Conservation (phyloP, 2,329 filamentous ascomycete species). For the Ophiosphaerella korrae region DNA sequence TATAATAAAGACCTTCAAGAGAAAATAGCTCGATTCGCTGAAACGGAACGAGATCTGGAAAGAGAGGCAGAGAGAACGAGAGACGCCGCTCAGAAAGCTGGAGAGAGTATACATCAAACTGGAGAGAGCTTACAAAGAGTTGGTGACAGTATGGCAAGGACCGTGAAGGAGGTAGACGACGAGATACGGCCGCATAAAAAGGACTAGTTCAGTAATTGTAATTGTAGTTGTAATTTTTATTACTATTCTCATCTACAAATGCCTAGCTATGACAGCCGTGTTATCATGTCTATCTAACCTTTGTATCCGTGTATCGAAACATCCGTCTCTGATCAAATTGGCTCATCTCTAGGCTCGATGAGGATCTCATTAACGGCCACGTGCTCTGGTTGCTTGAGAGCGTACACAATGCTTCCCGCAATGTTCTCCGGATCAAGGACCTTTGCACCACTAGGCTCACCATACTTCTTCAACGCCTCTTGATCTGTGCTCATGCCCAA, state of each 20-base stretch:
- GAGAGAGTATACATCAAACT: constrained; percentile 10
- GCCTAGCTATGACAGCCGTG: background rate
- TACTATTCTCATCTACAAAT: background rate
- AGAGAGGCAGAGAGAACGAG: constrained; percentile 6
- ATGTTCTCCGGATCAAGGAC: constrained; percentile 76
- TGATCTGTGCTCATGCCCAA: constrained; percentile 75
- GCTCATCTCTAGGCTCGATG: constrained; percentile 56
- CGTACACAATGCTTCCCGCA: constrained; percentile 74
- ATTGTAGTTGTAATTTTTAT: no score
- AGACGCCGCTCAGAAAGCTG: constrained; percentile 7
- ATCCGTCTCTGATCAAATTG: constrained; percentile 24
- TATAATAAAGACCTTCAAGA: constrained; percentile 8
- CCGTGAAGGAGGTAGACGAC: constrained; percentile 15
- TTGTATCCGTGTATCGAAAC: background rate
- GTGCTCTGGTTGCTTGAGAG: constrained; percentile 73
- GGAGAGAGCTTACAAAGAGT: constrained; percentile 11
- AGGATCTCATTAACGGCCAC: constrained; percentile 81
- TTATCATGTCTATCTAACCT: background rate
- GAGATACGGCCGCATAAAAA: constrained; percentile 10
- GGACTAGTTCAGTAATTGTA: background rate
- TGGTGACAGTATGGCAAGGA: constrained; percentile 14
- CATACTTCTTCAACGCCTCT: constrained; percentile 79
- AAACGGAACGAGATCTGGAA: constrained; percentile 11
- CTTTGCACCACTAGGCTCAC: constrained; percentile 74
- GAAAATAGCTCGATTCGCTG: constrained; percentile 5